Conservation (phyloP, 345 rosid genomes). For the Rhodamnia argentea region DNA sequence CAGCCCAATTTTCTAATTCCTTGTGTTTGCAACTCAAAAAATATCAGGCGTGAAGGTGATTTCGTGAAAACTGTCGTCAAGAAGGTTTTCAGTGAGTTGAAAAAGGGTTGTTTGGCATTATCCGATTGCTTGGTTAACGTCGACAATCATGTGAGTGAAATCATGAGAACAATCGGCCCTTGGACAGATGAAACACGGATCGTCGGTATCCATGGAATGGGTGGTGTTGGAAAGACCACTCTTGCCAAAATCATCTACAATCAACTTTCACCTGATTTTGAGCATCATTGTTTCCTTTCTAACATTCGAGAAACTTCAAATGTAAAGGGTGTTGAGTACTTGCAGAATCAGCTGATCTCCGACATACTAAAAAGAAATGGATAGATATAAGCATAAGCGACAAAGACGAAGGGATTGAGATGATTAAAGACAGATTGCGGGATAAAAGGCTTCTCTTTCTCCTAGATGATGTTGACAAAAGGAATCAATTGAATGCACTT, state of each 20-base stretch:
- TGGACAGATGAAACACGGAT: neutral
- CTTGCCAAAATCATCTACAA: neutral
- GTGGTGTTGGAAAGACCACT: neutral
- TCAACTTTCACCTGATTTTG: neutral
- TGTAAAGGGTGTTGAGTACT: neutral
- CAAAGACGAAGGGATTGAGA: neutral
- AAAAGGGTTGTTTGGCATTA: neutral
- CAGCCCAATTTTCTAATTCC: neutral
- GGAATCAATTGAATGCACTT: neutral
- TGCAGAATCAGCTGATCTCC: neutral
- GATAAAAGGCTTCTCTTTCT: neutral
- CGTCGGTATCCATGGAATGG: neutral
- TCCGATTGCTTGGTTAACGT: neutral
- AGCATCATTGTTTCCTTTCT: neutral
- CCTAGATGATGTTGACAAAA: neutral
- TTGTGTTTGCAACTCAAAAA: neutral
- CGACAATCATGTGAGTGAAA: neutral
- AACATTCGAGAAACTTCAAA: neutral
- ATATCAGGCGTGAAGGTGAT: neutral
- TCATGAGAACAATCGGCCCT: neutral
- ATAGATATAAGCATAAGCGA: neutral
- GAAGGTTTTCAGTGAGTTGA: neutral
- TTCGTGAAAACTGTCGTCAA: neutral
- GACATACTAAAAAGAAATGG: neutral
- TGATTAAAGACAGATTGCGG: neutral